Percentiles rank a stretch among this genome's conserved stretches.
phyloP scores from a whole-genome alignment of 2,329 filamentous ascomycete genomes.

The Seiridium cupressi region DNA sequence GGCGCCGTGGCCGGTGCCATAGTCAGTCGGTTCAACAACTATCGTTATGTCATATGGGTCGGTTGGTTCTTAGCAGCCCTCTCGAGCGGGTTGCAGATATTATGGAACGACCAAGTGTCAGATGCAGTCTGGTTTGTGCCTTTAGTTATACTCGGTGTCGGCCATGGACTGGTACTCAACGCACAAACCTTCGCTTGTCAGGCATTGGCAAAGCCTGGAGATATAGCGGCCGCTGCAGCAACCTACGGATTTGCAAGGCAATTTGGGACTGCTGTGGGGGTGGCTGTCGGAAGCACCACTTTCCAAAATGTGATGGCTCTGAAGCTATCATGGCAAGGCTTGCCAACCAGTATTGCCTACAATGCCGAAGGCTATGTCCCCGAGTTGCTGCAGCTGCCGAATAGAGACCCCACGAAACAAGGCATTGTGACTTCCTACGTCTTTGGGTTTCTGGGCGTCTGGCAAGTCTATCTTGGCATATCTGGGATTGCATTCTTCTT shows the following conservation, averaged over 20 bases:
- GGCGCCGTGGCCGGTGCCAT: conserved; percentile 10
- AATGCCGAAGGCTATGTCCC: conserved; percentile 9
- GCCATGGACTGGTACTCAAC: conserved; percentile 19
- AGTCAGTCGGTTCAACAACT: conserved; percentile 10
- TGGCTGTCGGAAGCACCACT: conserved; percentile 14
- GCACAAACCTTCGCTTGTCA: conserved; percentile 20
- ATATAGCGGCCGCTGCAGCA: conserved; percentile 1
- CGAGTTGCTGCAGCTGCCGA: background rate
- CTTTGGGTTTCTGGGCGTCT: conserved; percentile 13
- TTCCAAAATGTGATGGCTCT: conserved; percentile 16
- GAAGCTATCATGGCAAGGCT: conserved; percentile 10
- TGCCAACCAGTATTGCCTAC: conserved; percentile 8
- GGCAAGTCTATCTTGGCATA: conserved; percentile 10
- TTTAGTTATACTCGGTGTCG: conserved; percentile 15
- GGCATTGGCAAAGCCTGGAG: conserved; percentile 12
- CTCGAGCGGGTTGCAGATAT: conserved; percentile 14
- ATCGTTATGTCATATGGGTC: conserved; percentile 9
- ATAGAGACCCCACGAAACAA: background rate
- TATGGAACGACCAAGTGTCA: conserved; percentile 13
- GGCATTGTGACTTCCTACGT: conserved; percentile 7
- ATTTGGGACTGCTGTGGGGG: conserved; percentile 15
- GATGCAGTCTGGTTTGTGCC: conserved; percentile 13
- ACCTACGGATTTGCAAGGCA: conserved; percentile 12
- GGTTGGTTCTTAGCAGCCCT: conserved; percentile 10
- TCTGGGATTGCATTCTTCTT: conserved; percentile 49